phyloP scores from a whole-genome alignment of 257 asterid species.

The Dorcoceras hygrometricum region DNA sequence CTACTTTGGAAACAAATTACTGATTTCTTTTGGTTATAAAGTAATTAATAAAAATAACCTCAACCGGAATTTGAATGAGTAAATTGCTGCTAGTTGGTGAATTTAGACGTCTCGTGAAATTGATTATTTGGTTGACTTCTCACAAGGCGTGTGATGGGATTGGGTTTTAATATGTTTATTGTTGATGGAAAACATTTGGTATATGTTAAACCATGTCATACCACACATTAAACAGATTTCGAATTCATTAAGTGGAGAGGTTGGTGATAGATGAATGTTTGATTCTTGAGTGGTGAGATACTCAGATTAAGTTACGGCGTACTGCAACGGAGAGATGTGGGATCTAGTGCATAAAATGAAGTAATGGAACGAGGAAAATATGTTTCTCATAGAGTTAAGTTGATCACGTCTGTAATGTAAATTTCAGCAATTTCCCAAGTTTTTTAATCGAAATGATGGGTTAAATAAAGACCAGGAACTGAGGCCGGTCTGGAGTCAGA shows the following conservation, averaged over 20 bases:
- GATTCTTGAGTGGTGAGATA: no score
- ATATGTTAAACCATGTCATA: not conserved
- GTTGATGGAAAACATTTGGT: not conserved
- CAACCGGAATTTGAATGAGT: not conserved
- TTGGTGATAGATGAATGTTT: not conserved
- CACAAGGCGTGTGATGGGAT: not conserved
- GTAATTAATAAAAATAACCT: not conserved
- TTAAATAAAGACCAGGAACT: no score
- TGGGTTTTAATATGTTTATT: no score
- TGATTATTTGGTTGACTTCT: not conserved
- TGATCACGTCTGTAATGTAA: no score
- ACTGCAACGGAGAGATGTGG: no score
- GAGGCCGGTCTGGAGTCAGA: no score
- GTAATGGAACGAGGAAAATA: no score
- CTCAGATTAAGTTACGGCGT: no score
- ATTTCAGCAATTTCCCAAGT: no score
- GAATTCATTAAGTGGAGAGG: not conserved
- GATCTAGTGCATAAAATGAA: no score
- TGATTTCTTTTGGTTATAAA: not conserved
- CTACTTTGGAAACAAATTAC: not conserved
- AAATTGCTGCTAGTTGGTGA: not conserved
- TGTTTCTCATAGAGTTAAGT: no score
- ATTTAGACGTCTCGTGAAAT: not conserved
- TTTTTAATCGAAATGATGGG: no score
- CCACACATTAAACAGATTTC: not conserved